Evolutionary conservation across 1,139 yeast genomes (phyloP).

Genomic region (Geotrichum bryndzae): DNA sequence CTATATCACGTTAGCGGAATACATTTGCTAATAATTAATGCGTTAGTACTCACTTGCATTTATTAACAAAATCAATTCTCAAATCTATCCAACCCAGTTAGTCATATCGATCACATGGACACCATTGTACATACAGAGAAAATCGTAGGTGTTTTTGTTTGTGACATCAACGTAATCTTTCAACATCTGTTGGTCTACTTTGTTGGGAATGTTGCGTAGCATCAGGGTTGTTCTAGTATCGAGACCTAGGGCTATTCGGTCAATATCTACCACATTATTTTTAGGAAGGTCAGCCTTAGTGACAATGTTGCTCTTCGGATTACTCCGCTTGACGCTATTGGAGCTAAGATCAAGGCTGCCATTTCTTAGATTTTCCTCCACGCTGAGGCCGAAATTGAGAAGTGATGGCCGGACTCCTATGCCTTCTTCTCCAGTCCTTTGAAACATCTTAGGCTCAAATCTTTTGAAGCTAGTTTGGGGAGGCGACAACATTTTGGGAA

Average conservation of each 20-base stretch:
- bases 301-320: conserved; percentile 18
- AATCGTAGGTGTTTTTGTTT: conserved; percentile 47
- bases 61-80: conserved; percentile 46
- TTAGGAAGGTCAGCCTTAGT: conserved; percentile 33
- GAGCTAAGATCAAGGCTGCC: conserved; percentile 21
- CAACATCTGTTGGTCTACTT: conserved; percentile 41
- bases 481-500: not conserved
- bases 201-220: conserved; percentile 50
- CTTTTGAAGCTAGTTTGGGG: not conserved
- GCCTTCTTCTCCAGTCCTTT: not conserved
- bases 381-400: not conserved
- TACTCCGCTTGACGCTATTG: not conserved
- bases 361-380: conserved; percentile 21
- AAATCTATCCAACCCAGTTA: conserved; percentile 32
- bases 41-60: conserved; percentile 37
- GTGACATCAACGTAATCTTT: conserved; percentile 44
- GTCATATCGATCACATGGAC: not conserved
- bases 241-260: conserved; percentile 36
- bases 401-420: not conserved
- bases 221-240: conserved; percentile 45
- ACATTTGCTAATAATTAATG: not conserved
- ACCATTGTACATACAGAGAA: conserved; percentile 39
- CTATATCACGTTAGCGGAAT: conserved; percentile 17
- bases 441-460: not conserved
- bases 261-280: conserved; percentile 36